Base-by-base conservation (phyloP, 345 rosid genomes). In the Xanthoceras sorbifolium region DNA sequence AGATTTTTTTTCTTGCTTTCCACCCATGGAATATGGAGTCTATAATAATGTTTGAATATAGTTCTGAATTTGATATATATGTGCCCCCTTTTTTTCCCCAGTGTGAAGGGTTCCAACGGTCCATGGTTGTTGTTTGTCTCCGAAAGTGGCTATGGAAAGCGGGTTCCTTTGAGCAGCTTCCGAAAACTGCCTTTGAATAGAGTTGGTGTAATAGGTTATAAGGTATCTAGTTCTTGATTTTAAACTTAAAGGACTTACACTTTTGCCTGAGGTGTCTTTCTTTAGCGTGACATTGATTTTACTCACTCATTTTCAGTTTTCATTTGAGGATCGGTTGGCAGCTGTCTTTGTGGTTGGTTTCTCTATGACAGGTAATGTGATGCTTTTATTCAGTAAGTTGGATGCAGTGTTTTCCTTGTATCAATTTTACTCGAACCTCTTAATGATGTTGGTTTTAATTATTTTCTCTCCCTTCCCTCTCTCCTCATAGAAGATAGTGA, bases 121-220 rank as follows among this genome's bases (percentile, higher is more conserved):
- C 99, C 98, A 12, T 96, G 99, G 98, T 77, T 96, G 74, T 77
- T 96, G 82, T 92, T 96, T 57, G 83, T 95, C 71, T 90, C 97
- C 60, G 97, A 95, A 90, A 89, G 85, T 72, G 99, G 98, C 64
- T 81, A 84, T 32, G 99, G 99, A 72, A 95, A 95, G 88, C 92
- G 98, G 82, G 99, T 95, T 78, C 93, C 98, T 5, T 82, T 95
- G 76, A 85, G 94, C 72, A 89, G 97, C 75, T 95, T 93, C 75
- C 88, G 86, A 25, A 80, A 60, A 17, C 82, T 80, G 0, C 88
- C 87, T 71, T 76, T 92, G 83, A 90, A 92, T 75, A 90, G 93
- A 87, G 91, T 90, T 77, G 99, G 99, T 71, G 78, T 93, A 73
- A 81, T 87, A 69, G 96, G 98, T 66, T 92, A 77, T 74, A 96